These are phyloP conservation scores for Populus davidiana DNA, from an alignment of 345 rosid species.

Conservation along the genomic window DNA sequence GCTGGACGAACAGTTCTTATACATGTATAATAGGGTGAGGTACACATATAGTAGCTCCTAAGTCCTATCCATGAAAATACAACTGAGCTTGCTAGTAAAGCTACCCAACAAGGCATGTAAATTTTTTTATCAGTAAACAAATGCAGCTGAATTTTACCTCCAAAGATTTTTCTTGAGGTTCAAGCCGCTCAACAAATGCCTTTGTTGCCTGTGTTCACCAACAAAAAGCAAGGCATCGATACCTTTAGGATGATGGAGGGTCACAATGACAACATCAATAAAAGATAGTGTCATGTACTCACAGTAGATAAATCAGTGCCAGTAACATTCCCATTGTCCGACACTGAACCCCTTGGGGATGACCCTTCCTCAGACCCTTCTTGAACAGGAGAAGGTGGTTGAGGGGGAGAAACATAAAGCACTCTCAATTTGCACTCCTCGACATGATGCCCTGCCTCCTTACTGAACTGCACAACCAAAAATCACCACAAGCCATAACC, in stretches of 20 bases:
- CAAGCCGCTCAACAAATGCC: conserved; percentile 38
- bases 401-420: conserved; percentile 67
- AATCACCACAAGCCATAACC: conserved; percentile 4
- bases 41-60: background rate
- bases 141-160: conserved; percentile 44
- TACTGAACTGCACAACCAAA: conserved; percentile 50
- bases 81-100: conserved; percentile 8
- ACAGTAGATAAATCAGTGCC: conserved; percentile 50
- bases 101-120: background rate
- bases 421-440: conserved; percentile 78
- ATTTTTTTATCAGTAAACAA: background rate
- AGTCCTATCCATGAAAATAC: background rate
- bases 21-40: background rate
- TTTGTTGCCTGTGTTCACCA: conserved; percentile 43
- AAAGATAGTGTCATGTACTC: conserved; percentile 22
- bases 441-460: conserved; percentile 66
- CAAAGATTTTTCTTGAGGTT: conserved; percentile 43
- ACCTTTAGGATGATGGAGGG: background rate
- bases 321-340: conserved; percentile 51
- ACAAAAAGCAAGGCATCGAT: conserved; percentile 15
- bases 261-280: background rate
- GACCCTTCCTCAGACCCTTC: conserved; percentile 82
- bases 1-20: background rate
- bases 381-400: conserved; percentile 70
- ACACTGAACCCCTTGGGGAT: conserved; percentile 65